phyloP scores from a whole-genome alignment of 2,329 filamentous ascomycete genomes.

The Gliomastix tumulicola region DNA sequence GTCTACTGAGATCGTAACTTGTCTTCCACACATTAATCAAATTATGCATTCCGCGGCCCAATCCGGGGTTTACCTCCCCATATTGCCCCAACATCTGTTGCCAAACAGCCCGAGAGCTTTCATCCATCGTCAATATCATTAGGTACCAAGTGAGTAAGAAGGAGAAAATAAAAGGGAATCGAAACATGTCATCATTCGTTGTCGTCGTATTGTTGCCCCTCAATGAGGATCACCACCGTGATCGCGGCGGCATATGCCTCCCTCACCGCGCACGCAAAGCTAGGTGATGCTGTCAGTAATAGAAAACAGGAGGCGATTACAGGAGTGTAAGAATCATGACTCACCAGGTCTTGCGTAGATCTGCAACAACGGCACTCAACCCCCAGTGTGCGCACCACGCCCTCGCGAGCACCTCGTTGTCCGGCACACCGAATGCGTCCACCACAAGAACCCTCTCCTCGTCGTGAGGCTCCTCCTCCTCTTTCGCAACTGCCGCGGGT shows the following conservation, averaged over 20 bases:
- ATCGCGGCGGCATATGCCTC: constrained; percentile 70
- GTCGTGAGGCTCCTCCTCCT: too few species aligned
- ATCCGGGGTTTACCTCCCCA: too few species aligned
- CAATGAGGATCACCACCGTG: constrained; percentile 64
- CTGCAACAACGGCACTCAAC: constrained; percentile 62
- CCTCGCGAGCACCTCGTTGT: constrained; percentile 70
- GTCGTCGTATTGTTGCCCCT: constrained; percentile 38
- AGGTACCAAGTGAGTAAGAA: too few species aligned
- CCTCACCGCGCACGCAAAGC: constrained; percentile 66
- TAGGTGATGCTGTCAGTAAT: constrained; percentile 15
- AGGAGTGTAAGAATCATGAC: too few species aligned
- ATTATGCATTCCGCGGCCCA: too few species aligned
- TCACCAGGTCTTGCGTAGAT: constrained; percentile 61
- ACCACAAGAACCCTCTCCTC: constrained; percentile 63
- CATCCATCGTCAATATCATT: too few species aligned
- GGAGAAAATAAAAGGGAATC: too few species aligned
- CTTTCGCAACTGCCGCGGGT: too few species aligned
- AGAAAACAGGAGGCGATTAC: not conserved
- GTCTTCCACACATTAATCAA: too few species aligned
- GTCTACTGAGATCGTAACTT: too few species aligned
- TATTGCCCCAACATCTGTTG: too few species aligned
- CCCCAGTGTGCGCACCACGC: constrained; percentile 77
- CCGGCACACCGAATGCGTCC: constrained; percentile 64
- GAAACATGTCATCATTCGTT: constrained; percentile 30
- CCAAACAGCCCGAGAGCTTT: too few species aligned